These are phyloP conservation scores for Crepidotus variabilis DNA, from an alignment of 768 basidiomycete genomes.

Conservation along the genomic window DNA sequence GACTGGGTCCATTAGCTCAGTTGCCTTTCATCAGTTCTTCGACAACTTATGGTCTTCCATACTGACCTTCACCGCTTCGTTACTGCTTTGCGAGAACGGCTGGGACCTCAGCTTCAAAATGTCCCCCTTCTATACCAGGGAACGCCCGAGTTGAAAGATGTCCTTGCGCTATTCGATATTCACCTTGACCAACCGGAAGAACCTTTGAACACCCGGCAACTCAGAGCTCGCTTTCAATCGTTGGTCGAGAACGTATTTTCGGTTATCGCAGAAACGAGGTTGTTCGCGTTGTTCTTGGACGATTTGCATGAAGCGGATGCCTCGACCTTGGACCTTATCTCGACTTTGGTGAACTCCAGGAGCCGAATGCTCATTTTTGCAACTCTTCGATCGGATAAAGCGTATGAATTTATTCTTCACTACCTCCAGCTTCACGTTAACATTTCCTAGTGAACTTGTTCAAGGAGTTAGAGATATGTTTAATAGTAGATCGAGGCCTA, in stretches of 20 bases:
- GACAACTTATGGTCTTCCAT: constrained; percentile 72
- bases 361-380: constrained; percentile 68
- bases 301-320: constrained; percentile 75
- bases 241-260: constrained; percentile 68
- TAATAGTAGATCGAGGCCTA: constrained; percentile 49
- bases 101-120: constrained; percentile 70
- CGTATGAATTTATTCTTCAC: constrained; percentile 26
- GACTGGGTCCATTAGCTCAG: constrained; percentile 39
- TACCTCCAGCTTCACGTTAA: not conserved
- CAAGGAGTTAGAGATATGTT: constrained; percentile 57
- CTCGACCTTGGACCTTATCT: constrained; percentile 66
- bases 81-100: constrained; percentile 47
- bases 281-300: constrained; percentile 70
- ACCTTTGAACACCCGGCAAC: constrained; percentile 51
- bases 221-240: constrained; percentile 67
- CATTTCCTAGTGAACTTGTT: constrained; percentile 34
- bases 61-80: constrained; percentile 70
- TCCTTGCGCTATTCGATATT: constrained; percentile 54
- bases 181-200: constrained; percentile 49
- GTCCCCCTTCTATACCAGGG: constrained; percentile 69
- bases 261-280: constrained; percentile 63
- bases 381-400: constrained; percentile 54
- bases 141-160: constrained; percentile 64
- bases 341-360: constrained; percentile 58
- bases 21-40: constrained; percentile 66